Evolutionary conservation across 2,329 filamentous ascomycete species (phyloP).

Genomic region (Pseudogymnoascus sp.): DNA sequence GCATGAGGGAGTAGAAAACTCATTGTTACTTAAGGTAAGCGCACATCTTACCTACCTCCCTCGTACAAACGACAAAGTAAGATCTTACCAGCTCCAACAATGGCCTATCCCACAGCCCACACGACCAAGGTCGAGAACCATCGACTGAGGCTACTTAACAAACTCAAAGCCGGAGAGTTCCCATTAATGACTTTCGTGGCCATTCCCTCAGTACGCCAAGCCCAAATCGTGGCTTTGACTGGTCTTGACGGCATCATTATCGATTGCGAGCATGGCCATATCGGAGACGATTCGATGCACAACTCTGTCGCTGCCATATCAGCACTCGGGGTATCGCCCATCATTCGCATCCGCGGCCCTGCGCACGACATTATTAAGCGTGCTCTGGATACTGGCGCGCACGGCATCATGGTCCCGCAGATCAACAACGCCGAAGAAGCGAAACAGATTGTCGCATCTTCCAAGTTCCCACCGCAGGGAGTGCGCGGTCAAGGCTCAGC

Average conservation of each 20-base stretch:
- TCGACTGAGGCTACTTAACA: conserved; percentile 40
- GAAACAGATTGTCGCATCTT: conserved; percentile 37
- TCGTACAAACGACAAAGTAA: neutral
- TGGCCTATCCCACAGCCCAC: conserved; percentile 27
- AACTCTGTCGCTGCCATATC: conserved; percentile 49
- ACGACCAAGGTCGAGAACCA: conserved; percentile 36
- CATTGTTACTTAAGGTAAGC: neutral
- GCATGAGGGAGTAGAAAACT: neutral
- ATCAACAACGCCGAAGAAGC: conserved; percentile 43
- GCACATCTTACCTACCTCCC: neutral
- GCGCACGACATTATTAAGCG: conserved; percentile 43
- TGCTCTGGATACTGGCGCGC: conserved; percentile 43
- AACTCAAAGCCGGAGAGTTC: conserved; percentile 34
- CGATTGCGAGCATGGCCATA: conserved; percentile 49
- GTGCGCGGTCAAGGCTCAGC: conserved; percentile 46
- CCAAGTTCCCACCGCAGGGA: conserved; percentile 45
- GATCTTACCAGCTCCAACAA: neutral
- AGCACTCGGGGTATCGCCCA: conserved; percentile 39
- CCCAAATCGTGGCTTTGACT: conserved; percentile 44
- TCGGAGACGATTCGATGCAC: conserved; percentile 48
- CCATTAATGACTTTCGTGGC: conserved; percentile 46
- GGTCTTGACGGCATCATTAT: conserved; percentile 45
- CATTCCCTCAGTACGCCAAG: conserved; percentile 41
- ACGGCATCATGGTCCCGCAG: conserved; percentile 41
- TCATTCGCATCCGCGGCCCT: conserved; percentile 39